Evolutionary conservation across 352 stramenopile species (phyloP).

Genomic region (Phytophthora ohioensis): DNA sequence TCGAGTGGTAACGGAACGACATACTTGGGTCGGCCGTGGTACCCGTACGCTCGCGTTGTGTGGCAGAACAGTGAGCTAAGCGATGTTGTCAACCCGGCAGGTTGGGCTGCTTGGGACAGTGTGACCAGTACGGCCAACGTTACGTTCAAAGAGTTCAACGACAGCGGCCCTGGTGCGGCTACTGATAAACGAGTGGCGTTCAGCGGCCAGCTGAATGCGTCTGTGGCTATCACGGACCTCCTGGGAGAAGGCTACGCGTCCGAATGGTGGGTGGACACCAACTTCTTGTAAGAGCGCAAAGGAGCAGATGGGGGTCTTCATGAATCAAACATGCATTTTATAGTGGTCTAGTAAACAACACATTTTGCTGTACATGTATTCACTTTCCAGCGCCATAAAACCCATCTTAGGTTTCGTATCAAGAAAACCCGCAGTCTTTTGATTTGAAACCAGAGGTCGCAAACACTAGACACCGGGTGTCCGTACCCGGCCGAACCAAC

Average conservation of each 20-base stretch:
- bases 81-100: slow-evolving; percentile 8
- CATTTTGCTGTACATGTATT: too few species aligned
- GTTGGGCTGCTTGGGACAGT: slow-evolving; percentile 2
- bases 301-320: background rate
- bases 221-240: slow-evolving; percentile 7
- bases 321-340: too few species aligned
- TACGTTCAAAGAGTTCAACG: slow-evolving; percentile 18
- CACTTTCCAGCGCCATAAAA: too few species aligned
- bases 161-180: slow-evolving; percentile 7
- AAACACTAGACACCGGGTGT: too few species aligned
- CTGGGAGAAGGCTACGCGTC: background rate
- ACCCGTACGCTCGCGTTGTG: slow-evolving; percentile 11
- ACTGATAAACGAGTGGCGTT: slow-evolving; percentile 3
- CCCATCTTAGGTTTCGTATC: too few species aligned
- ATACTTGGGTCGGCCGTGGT: slow-evolving; percentile 13
- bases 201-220: slow-evolving; percentile 4
- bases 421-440: too few species aligned
- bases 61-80: slow-evolving; percentile 15
- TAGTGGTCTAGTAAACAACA: too few species aligned
- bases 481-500: too few species aligned
- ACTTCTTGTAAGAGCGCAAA: background rate
- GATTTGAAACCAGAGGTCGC: too few species aligned
- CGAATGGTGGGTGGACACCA: background rate
- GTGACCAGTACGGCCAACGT: slow-evolving; percentile 7
- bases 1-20: slow-evolving; percentile 5